A percentile compares a stretch with the other conserved stretches of the same genome.
These are phyloP conservation scores for Coccomyxa sp. DNA, from an alignment of 139 green algal genomes.

Conservation along the genomic window DNA sequence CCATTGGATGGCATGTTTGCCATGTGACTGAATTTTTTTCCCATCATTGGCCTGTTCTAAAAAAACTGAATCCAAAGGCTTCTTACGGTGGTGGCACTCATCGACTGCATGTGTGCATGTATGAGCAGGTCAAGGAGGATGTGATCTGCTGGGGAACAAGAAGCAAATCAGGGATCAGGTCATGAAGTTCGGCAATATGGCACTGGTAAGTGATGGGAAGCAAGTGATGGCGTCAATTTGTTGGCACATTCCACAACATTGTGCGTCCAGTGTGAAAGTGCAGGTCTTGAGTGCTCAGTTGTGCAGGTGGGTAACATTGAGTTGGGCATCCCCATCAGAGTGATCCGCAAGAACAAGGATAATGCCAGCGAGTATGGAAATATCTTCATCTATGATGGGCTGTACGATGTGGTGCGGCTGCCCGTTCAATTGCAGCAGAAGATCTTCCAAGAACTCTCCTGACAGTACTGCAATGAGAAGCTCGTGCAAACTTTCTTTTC, in stretches of 20 bases:
- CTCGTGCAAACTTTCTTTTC: too few relatives aligned
- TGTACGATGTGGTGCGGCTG: slow-evolving; percentile 43
- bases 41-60: background rate
- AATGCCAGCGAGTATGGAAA: slow-evolving; percentile 8
- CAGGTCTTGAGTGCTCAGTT: too few relatives aligned
- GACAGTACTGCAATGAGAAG: too few relatives aligned
- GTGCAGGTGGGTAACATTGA: slow-evolving; percentile 43
- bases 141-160: slow-evolving; percentile 47
- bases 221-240: background rate
- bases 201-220: slow-evolving; percentile 19
- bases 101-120: background rate
- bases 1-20: background rate
- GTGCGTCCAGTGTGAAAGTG: too few relatives aligned
- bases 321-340: slow-evolving; percentile 50
- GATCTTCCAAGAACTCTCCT: too few relatives aligned
- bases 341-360: slow-evolving; percentile 46
- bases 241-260: too few relatives aligned
- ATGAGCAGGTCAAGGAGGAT: slow-evolving; percentile 41
- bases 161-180: slow-evolving; percentile 43
- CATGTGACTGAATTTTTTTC: background rate
- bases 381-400: slow-evolving; percentile 44
- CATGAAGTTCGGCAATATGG: slow-evolving; percentile 37
- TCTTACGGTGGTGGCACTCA: background rate
- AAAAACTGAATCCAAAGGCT: background rate
- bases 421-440: too few relatives aligned